Conservation (phyloP, 208 protist genomes). For the Strigomonas galati region DNA sequence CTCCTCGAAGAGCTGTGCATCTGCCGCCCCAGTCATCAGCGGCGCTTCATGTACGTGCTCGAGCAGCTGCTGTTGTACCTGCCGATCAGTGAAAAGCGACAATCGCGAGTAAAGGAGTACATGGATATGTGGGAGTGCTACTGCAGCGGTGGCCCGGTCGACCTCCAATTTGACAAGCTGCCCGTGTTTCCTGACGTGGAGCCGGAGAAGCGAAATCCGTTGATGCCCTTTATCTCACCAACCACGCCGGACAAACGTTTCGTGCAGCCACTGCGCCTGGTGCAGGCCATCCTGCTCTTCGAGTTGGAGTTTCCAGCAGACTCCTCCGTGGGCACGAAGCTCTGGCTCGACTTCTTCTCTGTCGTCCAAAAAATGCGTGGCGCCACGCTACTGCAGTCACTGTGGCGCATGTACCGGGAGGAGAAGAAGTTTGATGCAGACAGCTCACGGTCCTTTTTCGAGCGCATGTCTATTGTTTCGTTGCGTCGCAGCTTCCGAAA, state of each 20-base stretch:
- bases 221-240: background rate
- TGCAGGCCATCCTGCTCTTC: slow-evolving; percentile 69
- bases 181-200: slow-evolving; percentile 42
- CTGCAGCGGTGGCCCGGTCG: slow-evolving; percentile 48
- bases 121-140: slow-evolving; percentile 62
- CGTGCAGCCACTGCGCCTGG: slow-evolving; percentile 55
- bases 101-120: slow-evolving; percentile 50
- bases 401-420: slow-evolving; percentile 74
- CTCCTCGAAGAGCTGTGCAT: slow-evolving; percentile 74
- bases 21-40: slow-evolving; percentile 56
- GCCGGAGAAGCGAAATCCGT: slow-evolving; percentile 18
- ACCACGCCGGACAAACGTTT: slow-evolving; percentile 23
- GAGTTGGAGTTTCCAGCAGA: slow-evolving; percentile 67
- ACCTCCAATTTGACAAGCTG: slow-evolving; percentile 42
- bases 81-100: slow-evolving; percentile 48
- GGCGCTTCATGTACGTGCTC: slow-evolving; percentile 68
- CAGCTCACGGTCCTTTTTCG: slow-evolving; percentile 15
- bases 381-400: slow-evolving; percentile 74
- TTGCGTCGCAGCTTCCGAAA: slow-evolving; percentile 58
- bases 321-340: slow-evolving; percentile 66
- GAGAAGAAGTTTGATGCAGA: slow-evolving; percentile 60
- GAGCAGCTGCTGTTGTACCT: slow-evolving; percentile 64
- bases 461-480: slow-evolving; percentile 31
- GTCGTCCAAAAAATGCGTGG: slow-evolving; percentile 63
- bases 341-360: slow-evolving; percentile 80